Base-by-base conservation (phyloP, 2,329 filamentous ascomycete genomes). In the Sporothrix brunneoviolacea region DNA sequence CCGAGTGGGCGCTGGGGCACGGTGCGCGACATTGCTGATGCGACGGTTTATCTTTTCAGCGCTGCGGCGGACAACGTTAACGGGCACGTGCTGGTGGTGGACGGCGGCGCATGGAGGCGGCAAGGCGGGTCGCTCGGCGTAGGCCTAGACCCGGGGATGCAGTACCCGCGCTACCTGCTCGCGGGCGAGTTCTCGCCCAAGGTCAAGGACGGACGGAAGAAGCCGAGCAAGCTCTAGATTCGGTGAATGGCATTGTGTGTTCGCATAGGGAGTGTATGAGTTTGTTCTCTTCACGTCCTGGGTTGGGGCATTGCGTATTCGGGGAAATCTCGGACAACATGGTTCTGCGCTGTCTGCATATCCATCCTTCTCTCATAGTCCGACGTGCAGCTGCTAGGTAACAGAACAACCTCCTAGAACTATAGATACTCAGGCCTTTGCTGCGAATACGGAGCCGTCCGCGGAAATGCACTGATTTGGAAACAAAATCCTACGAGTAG, bases 11-110 rank as follows among this genome's bases (percentile, higher is more conserved):
- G 91, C 51, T 82, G 82, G 66, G 93, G 91, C 7, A 79, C 79
- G 1, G 81, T 95, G 22, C 86, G 85, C 57, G 91, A 98, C 62
- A 90, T 98, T 61, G 86, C 90, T 0, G 91, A 98, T 67, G 88
- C 91, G 1, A 96, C 91, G 0, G 80, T 97, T 0, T 98, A 83
- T 61, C 66, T 97, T 50, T 93, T 96, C 63, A 87, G 86, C 40
- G 87, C 95, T 40, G 82, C 88, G 0, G 91, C 84, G 1, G 89
- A 84, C 64, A 95, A 87, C 65, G 82, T 97, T 41, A 95, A 87
- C 58, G 93, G 90, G 1, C 83, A 89, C 58, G 79, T 82, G 3
- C 69, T 96, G 32, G 86, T 95, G 28, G 87, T 88, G 58, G 81
- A 86, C 59, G 82, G 81, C 27, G 77, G 69, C 1, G 70, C 74